phyloP scores from a whole-genome alignment of 2,329 filamentous ascomycete species.

The Monilinia polystroma region DNA sequence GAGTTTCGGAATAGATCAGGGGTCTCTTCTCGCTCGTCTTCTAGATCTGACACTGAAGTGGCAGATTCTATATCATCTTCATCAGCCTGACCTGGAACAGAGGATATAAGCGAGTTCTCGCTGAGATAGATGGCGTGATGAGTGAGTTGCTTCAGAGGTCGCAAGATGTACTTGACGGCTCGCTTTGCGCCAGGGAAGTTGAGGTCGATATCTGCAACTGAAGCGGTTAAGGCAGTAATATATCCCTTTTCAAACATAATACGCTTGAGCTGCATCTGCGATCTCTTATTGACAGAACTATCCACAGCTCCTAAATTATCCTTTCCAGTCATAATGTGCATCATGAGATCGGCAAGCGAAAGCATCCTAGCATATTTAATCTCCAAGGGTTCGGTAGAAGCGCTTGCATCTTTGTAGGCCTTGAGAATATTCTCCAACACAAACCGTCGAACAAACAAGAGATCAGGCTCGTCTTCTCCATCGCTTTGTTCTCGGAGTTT shows the following conservation, averaged over 20 bases:
- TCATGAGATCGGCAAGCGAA: slow-evolving; percentile 86
- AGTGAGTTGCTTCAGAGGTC: slow-evolving; percentile 82
- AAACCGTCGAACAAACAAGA: slow-evolving; percentile 91
- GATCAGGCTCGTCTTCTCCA: slow-evolving; percentile 75
- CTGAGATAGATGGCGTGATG: slow-evolving; percentile 85
- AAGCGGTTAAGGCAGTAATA: slow-evolving; percentile 80
- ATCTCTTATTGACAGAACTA: slow-evolving; percentile 47
- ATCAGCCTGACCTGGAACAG: slow-evolving; percentile 64
- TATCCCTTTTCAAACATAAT: slow-evolving; percentile 99
- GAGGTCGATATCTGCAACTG: slow-evolving; percentile 92
- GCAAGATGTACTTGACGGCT: slow-evolving; percentile 93
- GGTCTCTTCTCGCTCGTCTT: slow-evolving; percentile 87
- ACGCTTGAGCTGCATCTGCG: slow-evolving; percentile 81
- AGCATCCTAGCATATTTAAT: slow-evolving; percentile 85
- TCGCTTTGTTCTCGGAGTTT: slow-evolving; percentile 58
- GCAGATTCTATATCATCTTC: slow-evolving; percentile 87
- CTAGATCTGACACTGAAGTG: slow-evolving; percentile 84
- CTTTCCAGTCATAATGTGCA: slow-evolving; percentile 82
- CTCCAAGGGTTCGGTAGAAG: slow-evolving; percentile 77
- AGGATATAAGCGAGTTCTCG: slow-evolving; percentile 63
- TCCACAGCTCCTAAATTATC: slow-evolving; percentile 56
- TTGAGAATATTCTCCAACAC: slow-evolving; percentile 91
- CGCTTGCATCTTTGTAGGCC: slow-evolving; percentile 83
- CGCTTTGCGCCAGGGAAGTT: slow-evolving; percentile 92
- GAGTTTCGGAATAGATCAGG: slow-evolving; percentile 97